Evolutionary conservation across 139 green algal genomes (phyloP), one percentile per base, ranked within the genome.

Genomic region (Ettlia oleoabundans): DNA sequence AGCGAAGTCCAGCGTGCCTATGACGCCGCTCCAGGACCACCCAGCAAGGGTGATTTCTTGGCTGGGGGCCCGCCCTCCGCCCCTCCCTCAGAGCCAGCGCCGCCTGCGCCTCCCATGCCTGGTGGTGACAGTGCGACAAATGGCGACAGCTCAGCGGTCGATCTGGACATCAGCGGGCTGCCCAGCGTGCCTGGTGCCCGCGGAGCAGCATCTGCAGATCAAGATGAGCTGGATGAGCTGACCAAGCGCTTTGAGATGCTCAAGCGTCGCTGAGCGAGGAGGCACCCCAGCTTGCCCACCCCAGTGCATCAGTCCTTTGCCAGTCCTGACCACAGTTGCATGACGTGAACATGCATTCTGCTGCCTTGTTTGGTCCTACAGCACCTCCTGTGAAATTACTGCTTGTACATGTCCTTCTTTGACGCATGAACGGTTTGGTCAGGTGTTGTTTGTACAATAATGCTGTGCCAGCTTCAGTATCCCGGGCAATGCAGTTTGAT

Each of bases 191-290:
- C 28, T 8, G 69, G 51, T 18, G 38, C 53, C 21, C 32, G 41
- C 32, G 37, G 33, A 9, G 32, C 63, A 26, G n/a, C 74, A 3
- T 52, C 52, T 1, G 26, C 32, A 28, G 69, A 47, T 13, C 33
- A 62, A 19, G 85, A 87, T 43, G 89, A 92, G 76, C 83, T 90
- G 43, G 89, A 88, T n/a, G 88, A 93, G 65, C 86, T 94, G 41
- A 88, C 87, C 30, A 75, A 65, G 21, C 81, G 91, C 7, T 89
- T 94, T 80, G 91, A 94, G 42, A 86, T 86, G 8, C 82, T 94
- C 5, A 93, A 93, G 84, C 70, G 71, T 24, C 61, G 83, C 70
- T 85, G 78, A 83, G 64, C n/a, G n/a, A n/a, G n/a, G 28, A 35
- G 61, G 61, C 61, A 6, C 28, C 61, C 13, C 5, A 64, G 28